Percentiles rank a stretch among this genome's conserved stretches.
Evolutionary conservation across 2,329 filamentous ascomycete species (phyloP).

Genomic region (Epichloe baconii): DNA sequence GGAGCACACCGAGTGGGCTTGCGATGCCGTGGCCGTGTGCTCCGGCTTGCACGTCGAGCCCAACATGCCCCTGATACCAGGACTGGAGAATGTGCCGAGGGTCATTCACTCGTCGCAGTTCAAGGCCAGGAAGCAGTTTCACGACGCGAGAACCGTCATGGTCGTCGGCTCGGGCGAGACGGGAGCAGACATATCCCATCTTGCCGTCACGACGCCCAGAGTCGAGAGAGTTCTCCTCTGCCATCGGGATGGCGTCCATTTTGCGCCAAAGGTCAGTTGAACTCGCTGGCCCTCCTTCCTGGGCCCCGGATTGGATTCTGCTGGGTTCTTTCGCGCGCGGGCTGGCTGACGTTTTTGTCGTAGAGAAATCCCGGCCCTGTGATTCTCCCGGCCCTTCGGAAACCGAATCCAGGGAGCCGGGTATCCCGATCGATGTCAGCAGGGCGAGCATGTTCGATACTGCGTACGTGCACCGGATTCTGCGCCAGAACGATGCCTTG

Average conservation of each 20-base stretch:
- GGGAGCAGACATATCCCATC: conserved; percentile 27
- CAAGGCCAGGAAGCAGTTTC: conserved; percentile 26
- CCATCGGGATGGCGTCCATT: conserved; percentile 29
- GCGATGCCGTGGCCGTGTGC: conserved; percentile 30
- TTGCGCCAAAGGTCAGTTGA: conserved; percentile 23
- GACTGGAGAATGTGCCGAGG: conserved; percentile 20
- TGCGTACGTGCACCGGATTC: conserved; percentile 27
- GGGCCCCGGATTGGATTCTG: too few species aligned
- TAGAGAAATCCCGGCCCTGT: conserved; percentile 10
- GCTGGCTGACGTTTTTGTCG: neutral
- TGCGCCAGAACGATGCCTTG: conserved; percentile 21
- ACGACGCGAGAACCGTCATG: conserved; percentile 24
- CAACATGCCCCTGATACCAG: conserved; percentile 23
- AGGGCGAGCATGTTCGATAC: conserved; percentile 32
- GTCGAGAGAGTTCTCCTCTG: conserved; percentile 26
- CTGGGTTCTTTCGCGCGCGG: neutral
- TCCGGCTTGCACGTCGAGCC: conserved; percentile 28
- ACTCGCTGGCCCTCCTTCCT: too few species aligned
- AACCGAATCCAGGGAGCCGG: conserved; percentile 11
- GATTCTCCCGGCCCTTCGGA: conserved; percentile 9
- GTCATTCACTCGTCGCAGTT: conserved; percentile 31
- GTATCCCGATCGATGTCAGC: conserved; percentile 28
- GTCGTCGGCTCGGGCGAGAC: conserved; percentile 32
- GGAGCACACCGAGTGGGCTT: conserved; percentile 15
- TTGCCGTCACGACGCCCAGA: conserved; percentile 26